These are phyloP conservation scores for Solanum hybrid DNA, from an alignment of 305 asterid genomes.

Conservation along the genomic window DNA sequence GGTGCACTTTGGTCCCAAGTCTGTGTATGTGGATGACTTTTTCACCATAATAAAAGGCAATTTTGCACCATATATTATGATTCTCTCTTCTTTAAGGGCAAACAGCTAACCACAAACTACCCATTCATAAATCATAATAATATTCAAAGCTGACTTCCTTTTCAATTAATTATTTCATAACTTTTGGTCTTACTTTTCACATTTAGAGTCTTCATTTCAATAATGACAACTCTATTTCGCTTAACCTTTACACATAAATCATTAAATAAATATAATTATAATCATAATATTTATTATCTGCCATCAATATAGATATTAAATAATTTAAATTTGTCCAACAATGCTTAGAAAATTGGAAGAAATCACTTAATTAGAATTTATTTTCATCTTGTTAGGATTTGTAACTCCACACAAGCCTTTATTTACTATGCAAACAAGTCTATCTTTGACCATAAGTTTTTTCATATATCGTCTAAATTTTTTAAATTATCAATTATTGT, in stretches of 20 bases:
- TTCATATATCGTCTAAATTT: too few relatives aligned
- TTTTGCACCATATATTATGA: neutral
- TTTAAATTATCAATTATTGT: too few relatives aligned
- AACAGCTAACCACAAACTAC: neutral
- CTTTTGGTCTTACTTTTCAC: neutral
- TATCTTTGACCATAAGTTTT: too few relatives aligned
- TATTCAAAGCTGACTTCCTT: neutral
- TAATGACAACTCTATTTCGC: neutral
- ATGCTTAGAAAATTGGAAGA: neutral
- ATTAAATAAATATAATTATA: neutral
- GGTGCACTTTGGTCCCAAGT: neutral
- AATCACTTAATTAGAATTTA: neutral
- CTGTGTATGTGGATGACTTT: neutral
- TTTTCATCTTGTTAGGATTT: neutral
- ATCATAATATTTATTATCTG: neutral
- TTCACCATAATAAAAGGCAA: neutral
- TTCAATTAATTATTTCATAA: neutral
- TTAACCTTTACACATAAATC: neutral
- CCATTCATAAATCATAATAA: neutral
- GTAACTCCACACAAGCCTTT: neutral
- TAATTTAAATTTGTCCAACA: neutral
- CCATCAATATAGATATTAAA: neutral
- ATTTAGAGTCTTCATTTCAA: neutral
- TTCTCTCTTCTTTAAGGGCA: neutral
- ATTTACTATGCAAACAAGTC: neutral